phyloP scores from a whole-genome alignment of 2,329 filamentous ascomycete species.

The Delphinella strobiligena region DNA sequence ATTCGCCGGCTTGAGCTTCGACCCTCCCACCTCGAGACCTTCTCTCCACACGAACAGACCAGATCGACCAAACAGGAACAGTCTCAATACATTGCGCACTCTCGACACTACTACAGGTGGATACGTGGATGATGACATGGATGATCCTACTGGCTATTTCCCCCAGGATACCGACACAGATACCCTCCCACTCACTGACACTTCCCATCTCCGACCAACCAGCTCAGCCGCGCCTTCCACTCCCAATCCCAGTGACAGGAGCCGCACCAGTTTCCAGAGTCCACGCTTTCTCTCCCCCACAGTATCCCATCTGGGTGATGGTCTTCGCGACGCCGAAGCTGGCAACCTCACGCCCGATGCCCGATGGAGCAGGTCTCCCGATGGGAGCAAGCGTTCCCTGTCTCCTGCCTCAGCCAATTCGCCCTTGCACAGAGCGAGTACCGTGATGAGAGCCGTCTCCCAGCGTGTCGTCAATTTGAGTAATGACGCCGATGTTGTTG shows the following conservation, averaged over 20 bases:
- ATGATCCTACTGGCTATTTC: slow-evolving; percentile 43
- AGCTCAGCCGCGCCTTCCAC: background rate
- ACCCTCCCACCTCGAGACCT: slow-evolving; percentile 23
- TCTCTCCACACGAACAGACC: slow-evolving; percentile 10
- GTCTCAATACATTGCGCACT: slow-evolving; percentile 19
- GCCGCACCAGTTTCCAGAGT: slow-evolving; percentile 36
- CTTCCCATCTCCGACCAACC: slow-evolving; percentile 7
- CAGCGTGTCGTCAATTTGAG: slow-evolving; percentile 96
- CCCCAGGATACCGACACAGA: slow-evolving; percentile 41
- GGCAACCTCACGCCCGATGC: slow-evolving; percentile 39
- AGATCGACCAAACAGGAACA: slow-evolving; percentile 12
- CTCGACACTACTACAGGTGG: slow-evolving; percentile 10
- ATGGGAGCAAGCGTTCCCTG: slow-evolving; percentile 29
- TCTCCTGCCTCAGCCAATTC: slow-evolving; percentile 33
- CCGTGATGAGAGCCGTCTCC: slow-evolving; percentile 61
- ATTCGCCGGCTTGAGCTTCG: slow-evolving; percentile 34
- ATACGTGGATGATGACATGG: slow-evolving; percentile 34
- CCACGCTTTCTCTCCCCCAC: slow-evolving; percentile 39
- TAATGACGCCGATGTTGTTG: slow-evolving; percentile 75
- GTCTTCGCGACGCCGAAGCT: slow-evolving; percentile 48
- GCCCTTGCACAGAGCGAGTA: slow-evolving; percentile 36
- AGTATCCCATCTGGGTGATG: slow-evolving; percentile 46
- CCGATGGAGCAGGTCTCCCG: slow-evolving; percentile 43
- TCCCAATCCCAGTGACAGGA: slow-evolving; percentile 32
- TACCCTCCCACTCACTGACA: slow-evolving; percentile 48